phyloP scores from a whole-genome alignment of 2,329 filamentous ascomycete genomes.

The Sphaerulina vaccinii region DNA sequence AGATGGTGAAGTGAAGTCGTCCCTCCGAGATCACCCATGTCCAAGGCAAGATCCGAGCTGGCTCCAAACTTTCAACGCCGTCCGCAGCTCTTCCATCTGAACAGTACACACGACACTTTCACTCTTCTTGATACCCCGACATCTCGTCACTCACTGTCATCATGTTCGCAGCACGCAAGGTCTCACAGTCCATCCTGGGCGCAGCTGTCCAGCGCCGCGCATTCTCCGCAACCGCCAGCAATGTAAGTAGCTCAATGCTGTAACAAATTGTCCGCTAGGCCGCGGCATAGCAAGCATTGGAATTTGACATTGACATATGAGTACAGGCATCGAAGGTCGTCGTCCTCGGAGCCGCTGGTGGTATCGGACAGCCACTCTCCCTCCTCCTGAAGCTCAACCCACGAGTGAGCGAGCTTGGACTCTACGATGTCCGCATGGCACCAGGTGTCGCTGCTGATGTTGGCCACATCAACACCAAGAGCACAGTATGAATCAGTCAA shows the following conservation, averaged over 20 bases:
- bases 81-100: background rate
- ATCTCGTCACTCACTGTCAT: conserved; percentile 36
- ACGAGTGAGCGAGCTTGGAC: conserved; percentile 84
- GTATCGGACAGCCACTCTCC: conserved; percentile 97
- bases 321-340: conserved; percentile 90
- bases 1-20: no score
- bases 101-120: background rate
- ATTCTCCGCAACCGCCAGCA: conserved; percentile 53
- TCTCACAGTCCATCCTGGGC: conserved; percentile 43
- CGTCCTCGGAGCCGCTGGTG: conserved; percentile 93
- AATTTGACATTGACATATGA: conserved; percentile 12
- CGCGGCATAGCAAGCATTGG: conserved; percentile 5
- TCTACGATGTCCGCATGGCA: conserved; percentile 95
- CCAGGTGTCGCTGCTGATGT: conserved; percentile 98
- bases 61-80: background rate
- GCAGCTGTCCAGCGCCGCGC: conserved; percentile 50
- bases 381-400: conserved; percentile 99
- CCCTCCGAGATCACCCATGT: no score
- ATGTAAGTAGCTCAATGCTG: conserved; percentile 44
- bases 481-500: conserved; percentile 51
- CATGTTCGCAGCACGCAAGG: conserved; percentile 69
- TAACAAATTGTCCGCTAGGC: conserved; percentile 2
- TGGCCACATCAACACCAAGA: conserved; percentile 99
- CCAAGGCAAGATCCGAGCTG: no score
- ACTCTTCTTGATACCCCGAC: background rate